These are phyloP conservation scores for Bullera alba DNA, from an alignment of 768 basidiomycete species.

Conservation along the genomic window DNA sequence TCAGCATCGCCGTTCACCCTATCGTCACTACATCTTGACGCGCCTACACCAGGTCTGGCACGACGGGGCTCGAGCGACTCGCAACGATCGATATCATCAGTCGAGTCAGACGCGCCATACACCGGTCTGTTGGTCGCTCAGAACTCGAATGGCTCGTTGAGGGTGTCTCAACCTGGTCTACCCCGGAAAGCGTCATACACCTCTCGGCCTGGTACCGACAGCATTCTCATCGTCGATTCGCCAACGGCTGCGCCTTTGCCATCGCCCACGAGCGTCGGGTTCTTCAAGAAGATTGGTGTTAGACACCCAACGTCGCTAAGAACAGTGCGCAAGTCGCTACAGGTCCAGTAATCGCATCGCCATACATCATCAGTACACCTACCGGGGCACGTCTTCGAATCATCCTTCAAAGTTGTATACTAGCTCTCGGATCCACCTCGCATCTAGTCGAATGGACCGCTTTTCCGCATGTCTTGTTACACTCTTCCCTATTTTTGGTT, in stretches of 20 bases:
- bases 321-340: conserved; percentile 6
- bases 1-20: conserved; percentile 1
- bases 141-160: conserved; percentile 20
- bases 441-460: too few relatives aligned
- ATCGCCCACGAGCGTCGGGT: conserved; percentile 1
- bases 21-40: conserved; percentile 29
- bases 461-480: too few relatives aligned
- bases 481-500: too few relatives aligned
- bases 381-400: too few relatives aligned
- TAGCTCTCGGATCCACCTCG: too few relatives aligned
- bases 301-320: conserved; percentile 8
- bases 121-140: conserved; percentile 14
- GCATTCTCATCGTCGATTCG: background rate
- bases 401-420: too few relatives aligned
- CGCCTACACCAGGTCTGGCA: conserved; percentile 34
- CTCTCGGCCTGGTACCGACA: conserved; percentile 17
- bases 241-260: background rate
- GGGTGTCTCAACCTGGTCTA: conserved; percentile 19
- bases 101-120: background rate
- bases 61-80: conserved; percentile 28
- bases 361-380: too few relatives aligned
- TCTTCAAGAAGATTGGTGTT: conserved; percentile 14
- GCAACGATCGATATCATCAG: conserved; percentile 10
- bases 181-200: conserved; percentile 40
- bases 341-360: background rate